Conservation (phyloP, 768 basidiomycete genomes). For the Pleurotus ostreatus region DNA sequence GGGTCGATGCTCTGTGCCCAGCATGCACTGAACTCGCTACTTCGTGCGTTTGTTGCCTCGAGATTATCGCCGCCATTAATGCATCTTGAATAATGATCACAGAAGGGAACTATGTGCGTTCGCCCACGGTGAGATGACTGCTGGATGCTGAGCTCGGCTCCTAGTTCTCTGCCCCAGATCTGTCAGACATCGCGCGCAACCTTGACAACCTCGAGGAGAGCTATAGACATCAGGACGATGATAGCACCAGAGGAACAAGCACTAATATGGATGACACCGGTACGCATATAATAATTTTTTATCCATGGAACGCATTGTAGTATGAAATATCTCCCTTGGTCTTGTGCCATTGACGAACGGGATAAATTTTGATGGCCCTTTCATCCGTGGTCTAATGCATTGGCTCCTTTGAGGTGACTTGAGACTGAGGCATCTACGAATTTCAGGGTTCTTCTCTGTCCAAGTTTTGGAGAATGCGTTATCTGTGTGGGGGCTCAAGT, state of each 20-base stretch:
- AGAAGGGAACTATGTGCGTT: conserved; percentile 44
- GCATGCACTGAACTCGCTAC: conserved; percentile 76
- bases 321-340: neutral
- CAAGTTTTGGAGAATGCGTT: conserved; percentile 86
- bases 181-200: conserved; percentile 66
- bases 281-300: conserved; percentile 16
- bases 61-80: neutral
- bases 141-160: conserved; percentile 4
- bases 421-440: conserved; percentile 1
- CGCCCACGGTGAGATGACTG: neutral
- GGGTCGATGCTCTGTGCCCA: conserved; percentile 87
- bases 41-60: conserved; percentile 49
- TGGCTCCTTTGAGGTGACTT: no score
- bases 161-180: conserved; percentile 77
- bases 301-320: no score
- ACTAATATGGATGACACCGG: conserved; percentile 94
- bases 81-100: conserved; percentile 10
- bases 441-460: conserved; percentile 83
- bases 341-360: neutral
- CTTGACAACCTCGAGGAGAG: conserved; percentile 64
- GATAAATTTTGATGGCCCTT: neutral
- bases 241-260: conserved; percentile 40
- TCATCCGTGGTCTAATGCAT: no score
- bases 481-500: conserved; percentile 82
- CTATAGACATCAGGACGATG: conserved; percentile 37